These are phyloP conservation scores for Xylaria flabelliformis DNA, from an alignment of 495 filamentous ascomycete genomes.

Conservation along the genomic window DNA sequence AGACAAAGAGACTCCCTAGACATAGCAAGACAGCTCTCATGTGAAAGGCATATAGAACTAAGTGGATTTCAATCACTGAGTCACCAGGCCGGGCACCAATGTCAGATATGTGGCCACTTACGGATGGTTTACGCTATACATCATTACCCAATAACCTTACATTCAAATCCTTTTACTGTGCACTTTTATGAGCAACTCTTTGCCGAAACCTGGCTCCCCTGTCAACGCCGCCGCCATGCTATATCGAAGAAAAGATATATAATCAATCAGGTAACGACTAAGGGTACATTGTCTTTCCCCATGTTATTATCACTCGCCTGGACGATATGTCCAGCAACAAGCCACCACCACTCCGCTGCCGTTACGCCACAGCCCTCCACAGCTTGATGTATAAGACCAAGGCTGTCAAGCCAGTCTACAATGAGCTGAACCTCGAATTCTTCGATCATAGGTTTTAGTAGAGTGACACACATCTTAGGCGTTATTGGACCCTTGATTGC, in stretches of 20 bases:
- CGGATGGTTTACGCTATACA: background rate
- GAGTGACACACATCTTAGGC: constrained; percentile 56
- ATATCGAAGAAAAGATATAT: background rate
- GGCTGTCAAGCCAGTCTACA: constrained; percentile 66
- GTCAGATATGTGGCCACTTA: background rate
- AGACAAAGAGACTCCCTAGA: no score
- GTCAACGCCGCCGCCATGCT: background rate
- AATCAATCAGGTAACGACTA: background rate
- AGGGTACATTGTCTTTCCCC: background rate
- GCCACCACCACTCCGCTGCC: constrained; percentile 76
- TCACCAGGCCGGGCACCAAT: background rate
- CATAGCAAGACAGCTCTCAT: background rate
- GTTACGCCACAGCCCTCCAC: constrained; percentile 52
- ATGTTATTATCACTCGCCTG: constrained; percentile 12
- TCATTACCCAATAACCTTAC: background rate
- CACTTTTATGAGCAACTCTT: background rate
- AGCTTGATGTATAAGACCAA: constrained; percentile 52
- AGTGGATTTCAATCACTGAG: background rate
- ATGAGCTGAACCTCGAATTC: constrained; percentile 71
- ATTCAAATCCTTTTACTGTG: background rate
- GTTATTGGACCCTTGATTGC: constrained; percentile 65
- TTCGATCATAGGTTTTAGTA: constrained; percentile 66
- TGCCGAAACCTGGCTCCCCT: background rate
- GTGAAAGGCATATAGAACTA: background rate
- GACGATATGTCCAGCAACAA: constrained; percentile 41